Evolutionary conservation across 2,329 filamentous ascomycete species (phyloP).

Genomic region (Exophiala viscosa): DNA sequence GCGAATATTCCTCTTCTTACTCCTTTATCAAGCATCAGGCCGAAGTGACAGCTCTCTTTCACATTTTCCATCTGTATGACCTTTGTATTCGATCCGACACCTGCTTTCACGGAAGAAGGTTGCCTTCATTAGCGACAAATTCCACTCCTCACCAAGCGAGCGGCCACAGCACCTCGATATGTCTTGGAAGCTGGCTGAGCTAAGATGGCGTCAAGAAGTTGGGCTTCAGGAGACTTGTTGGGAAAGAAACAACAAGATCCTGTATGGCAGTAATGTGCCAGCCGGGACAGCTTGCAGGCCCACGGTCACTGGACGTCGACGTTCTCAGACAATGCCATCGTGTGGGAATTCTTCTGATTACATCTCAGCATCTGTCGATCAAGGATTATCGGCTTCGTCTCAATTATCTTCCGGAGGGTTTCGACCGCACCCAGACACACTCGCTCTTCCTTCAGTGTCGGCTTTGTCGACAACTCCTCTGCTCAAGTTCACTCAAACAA

Average conservation of each 20-base stretch:
- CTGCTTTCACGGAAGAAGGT: background rate
- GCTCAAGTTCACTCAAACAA: constrained; percentile 1
- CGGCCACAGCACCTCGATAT: constrained; percentile 1
- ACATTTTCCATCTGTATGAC: too few species aligned
- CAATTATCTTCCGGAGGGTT: background rate
- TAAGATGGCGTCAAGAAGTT: constrained; percentile 23
- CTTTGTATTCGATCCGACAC: background rate
- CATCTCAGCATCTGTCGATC: background rate
- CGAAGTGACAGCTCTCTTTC: background rate
- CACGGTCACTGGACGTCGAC: background rate
- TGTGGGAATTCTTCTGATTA: background rate
- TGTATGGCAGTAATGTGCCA: background rate
- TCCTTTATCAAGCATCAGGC: too few species aligned
- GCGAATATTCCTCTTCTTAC: too few species aligned
- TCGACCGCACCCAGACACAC: constrained; percentile 3
- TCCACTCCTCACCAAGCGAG: background rate
- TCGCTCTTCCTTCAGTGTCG: constrained; percentile 2
- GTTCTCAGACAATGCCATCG: constrained; percentile 7
- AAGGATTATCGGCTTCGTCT: background rate
- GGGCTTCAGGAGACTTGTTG: constrained; percentile 15
- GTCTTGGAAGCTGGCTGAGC: constrained; percentile 24
- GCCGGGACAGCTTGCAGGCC: background rate
- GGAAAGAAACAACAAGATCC: constrained; percentile 1
- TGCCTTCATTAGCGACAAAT: background rate
- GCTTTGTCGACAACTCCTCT: constrained; percentile 14